Evolutionary conservation across 1,284 basidiomycete genomes (phyloP).

Genomic region (Malassezia brasiliensis): DNA sequence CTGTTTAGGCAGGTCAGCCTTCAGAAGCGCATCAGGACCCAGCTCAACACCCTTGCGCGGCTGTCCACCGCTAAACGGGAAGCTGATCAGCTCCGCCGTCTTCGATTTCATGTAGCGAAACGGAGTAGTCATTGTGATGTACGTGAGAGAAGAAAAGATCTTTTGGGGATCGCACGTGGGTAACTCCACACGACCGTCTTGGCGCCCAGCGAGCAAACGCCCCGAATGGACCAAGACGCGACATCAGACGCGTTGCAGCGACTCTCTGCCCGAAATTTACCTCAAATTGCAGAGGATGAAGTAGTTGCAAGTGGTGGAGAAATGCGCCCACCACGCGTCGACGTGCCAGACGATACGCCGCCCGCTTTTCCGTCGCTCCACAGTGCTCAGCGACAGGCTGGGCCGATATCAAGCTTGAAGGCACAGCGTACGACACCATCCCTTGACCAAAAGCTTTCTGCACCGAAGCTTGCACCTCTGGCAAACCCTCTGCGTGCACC

Average conservation of each 20-base stretch:
- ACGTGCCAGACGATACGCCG: conserved; percentile 53
- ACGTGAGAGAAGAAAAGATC: too few relatives aligned
- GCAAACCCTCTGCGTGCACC: too few relatives aligned
- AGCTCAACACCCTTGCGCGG: conserved; percentile 41
- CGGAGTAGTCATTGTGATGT: neutral
- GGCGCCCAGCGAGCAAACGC: too few relatives aligned
- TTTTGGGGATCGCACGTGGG: too few relatives aligned
- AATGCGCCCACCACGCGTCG: too few relatives aligned
- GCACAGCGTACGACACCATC: too few relatives aligned
- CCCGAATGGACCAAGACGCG: too few relatives aligned
- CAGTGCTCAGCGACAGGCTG: conserved; percentile 62
- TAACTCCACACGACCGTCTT: too few relatives aligned
- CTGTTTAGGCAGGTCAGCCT: conserved; percentile 37
- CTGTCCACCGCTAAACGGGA: conserved; percentile 43
- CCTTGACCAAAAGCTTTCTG: too few relatives aligned
- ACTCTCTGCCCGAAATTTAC: neutral
- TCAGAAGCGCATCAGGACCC: conserved; percentile 37
- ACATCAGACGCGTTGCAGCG: too few relatives aligned
- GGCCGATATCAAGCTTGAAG: neutral
- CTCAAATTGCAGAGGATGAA: neutral
- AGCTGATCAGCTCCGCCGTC: conserved; percentile 14
- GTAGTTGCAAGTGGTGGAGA: neutral
- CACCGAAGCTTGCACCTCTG: too few relatives aligned
- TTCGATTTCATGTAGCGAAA: neutral
- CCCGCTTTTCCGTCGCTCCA: conserved; percentile 72